Conservation (phyloP, 2,329 filamentous ascomycete species). For the Aspergillus tamarii region DNA sequence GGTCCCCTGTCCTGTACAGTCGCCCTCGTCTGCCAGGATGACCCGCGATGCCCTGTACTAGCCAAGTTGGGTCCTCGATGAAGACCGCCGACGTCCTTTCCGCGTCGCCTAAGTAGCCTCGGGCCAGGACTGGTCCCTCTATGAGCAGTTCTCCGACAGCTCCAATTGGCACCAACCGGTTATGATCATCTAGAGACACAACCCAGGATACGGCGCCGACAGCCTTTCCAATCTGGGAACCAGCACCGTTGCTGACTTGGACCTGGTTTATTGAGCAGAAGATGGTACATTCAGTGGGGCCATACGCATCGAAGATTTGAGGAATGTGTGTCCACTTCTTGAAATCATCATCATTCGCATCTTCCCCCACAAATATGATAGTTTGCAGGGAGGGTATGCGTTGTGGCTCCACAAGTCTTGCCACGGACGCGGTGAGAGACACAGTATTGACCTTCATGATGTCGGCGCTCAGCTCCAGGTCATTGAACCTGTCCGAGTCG, state of each 20-base stretch:
- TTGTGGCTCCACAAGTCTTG: constrained; percentile 38
- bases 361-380: constrained; percentile 40
- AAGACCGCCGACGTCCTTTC: background rate
- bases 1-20: constrained; percentile 41
- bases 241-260: background rate
- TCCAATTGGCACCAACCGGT: constrained; percentile 18
- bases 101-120: constrained; percentile 6
- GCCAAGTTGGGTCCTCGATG: background rate
- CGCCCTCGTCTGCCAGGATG: constrained; percentile 6
- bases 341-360: constrained; percentile 30
- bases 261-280: background rate
- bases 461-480: constrained; percentile 31
- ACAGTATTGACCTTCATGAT: constrained; percentile 49
- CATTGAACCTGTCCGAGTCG: constrained; percentile 46
- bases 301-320: constrained; percentile 24
- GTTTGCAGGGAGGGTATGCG: constrained; percentile 25
- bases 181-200: constrained; percentile 29
- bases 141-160: constrained; percentile 27
- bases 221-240: constrained; percentile 17
- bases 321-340: constrained; percentile 33
- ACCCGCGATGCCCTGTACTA: background rate
- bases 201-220: constrained; percentile 29
- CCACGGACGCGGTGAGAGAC: constrained; percentile 56
- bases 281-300: constrained; percentile 25
- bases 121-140: constrained; percentile 33